Evolutionary conservation across 169 alveolate genomes (phyloP).

Genomic region (Plasmodium chabaudi): DNA sequence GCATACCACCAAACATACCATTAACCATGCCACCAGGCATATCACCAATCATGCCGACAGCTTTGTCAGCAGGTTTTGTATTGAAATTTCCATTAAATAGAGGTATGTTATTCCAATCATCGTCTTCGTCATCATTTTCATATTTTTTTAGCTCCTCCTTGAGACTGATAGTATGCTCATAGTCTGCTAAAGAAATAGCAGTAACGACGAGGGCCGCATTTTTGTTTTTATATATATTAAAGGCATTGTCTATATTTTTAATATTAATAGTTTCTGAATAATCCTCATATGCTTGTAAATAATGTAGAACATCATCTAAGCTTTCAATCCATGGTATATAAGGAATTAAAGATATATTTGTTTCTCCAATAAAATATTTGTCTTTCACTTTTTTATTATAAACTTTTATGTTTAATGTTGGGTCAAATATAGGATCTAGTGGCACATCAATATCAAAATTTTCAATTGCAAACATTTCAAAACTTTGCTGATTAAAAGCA

Average conservation of each 20-base stretch:
- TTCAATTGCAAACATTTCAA: constrained; percentile 88
- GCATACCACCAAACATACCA: background rate
- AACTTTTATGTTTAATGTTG: constrained; percentile 86
- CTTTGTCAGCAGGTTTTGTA: background rate
- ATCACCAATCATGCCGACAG: background rate
- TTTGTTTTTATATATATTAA: constrained; percentile 61
- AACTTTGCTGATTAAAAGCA: constrained; percentile 85
- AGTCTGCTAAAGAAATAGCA: constrained; percentile 72
- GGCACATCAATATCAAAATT: constrained; percentile 87
- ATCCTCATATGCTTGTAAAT: constrained; percentile 85
- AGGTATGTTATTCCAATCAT: constrained; percentile 34
- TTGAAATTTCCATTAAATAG: background rate
- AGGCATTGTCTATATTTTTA: constrained; percentile 77
- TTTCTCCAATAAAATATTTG: constrained; percentile 85
- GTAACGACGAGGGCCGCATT: constrained; percentile 62
- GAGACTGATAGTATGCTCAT: constrained; percentile 20
- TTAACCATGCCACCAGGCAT: too few species aligned
- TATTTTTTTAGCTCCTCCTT: constrained; percentile 41
- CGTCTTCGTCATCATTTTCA: constrained; percentile 29
- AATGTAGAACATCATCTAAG: constrained; percentile 81
- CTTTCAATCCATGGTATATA: constrained; percentile 87
- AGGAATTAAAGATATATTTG: constrained; percentile 83
- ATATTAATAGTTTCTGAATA: constrained; percentile 84
- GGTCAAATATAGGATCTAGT: constrained; percentile 90
- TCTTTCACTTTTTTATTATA: constrained; percentile 83